Evolutionary conservation across 169 alveolate genomes (phyloP), one percentile per base, ranked within the genome.

Genomic region (Ichthyophthirius multifiliis): DNA sequence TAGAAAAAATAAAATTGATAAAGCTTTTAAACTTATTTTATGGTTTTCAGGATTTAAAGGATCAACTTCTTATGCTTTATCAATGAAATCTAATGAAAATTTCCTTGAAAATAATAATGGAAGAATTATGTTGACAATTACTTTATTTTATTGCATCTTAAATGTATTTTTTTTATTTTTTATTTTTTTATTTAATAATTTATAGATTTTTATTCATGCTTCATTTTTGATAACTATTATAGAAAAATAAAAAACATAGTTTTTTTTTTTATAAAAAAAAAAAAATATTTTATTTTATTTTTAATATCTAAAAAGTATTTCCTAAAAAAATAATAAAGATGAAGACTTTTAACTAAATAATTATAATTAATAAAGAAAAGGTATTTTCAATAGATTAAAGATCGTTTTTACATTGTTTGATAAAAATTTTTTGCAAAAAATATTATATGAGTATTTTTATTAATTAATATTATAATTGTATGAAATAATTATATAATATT

Each of bases 11-110:
- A 27, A 63, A 34, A 55, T 80, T 1, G 32, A 37, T 16, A 5
- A 13, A n/a, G 65, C 47, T 31, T 64, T 44, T 39, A 44, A 89
- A 75, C 76, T 88, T 45, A 75, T 88, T 27, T 55, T 88, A 83
- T 91, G 92, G 91, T 32, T 84, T 30, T 35, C 90, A 27, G 95
- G 94, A n/a, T 80, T 92, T 12, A 80, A 92, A 81, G 94, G 94
- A 16, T 82, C 76, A 4, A 84, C 77, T 62, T 79, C 83, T 30
- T 77, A 65, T 73, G 86, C 89, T 1, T 75, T 76, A 27, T 84
- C 89, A 18, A 44, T 75, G 7, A 23, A 62, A 76, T 27, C 89
- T 13, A 41, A 23, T 6, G 32, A 67, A 34, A 23, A 23, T 15
- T 31, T 63, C 16, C n/a, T 37, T 9, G 43, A 32, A 16, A 71